Evolutionary conservation across 169 alveolate species (phyloP), one percentile per base, ranked within the genome.

Genomic region (Eimeria sp.): DNA sequence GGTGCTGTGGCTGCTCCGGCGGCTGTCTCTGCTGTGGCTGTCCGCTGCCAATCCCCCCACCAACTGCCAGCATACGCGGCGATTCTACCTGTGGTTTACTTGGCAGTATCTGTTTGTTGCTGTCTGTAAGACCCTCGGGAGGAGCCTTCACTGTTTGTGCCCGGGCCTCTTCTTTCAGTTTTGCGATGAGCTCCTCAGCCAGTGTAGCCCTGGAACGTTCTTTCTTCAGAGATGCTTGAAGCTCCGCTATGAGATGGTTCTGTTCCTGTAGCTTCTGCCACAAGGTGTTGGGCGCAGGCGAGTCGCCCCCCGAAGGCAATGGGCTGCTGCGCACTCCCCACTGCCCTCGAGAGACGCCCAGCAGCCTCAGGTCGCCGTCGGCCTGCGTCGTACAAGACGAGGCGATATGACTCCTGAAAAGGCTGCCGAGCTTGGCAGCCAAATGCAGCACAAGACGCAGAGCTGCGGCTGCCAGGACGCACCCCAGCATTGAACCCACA

Each of bases 401-500:
- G 52, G 60, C 4, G 37, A 58, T 40, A 4, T 64, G 43, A 23
- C 46, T 60, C 33, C 49, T 62, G 64, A 62, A 20, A 10, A 25
- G 33, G n/a, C 62, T n/a, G 58, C 52, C 52, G 82, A 85, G 68
- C 49, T 40, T 60, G 52, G 82, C 62, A 20, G 74, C 30, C 62
- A 64, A 14, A 10, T 3, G 80, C 93, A 40, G 60, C 77, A 64
- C 54, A 37, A 60, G 62, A 30, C 64, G n/a, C 66, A 85, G 30
- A 11, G 82, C 54, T 0, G 80, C 93, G 4, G 82, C 93, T 37
- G 82, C 93, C n/a, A 85, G 20, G 80, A 85, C 20, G 64, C 93
- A 85, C 20, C 93, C 93, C 93, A 85, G 66, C 93, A 85, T 85
- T 40, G 93, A 85, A 33, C 93, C 93, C 33, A 85, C 93, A 60